phyloP scores from a whole-genome alignment of 306 rosid genomes.

The Potentilla sterilis region DNA sequence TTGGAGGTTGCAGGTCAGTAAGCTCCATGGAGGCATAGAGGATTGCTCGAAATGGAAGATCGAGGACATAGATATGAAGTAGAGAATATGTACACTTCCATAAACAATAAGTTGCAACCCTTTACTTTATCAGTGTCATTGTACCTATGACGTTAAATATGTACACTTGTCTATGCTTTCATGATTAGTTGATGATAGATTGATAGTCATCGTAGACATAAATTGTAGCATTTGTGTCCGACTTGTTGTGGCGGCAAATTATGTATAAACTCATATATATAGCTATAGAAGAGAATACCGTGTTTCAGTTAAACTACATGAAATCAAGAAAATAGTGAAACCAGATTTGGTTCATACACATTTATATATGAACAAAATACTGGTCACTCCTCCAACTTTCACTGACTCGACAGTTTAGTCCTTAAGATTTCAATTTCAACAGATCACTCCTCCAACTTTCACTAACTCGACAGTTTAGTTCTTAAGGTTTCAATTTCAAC shows the following conservation, averaged over 20 bases:
- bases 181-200: not conserved
- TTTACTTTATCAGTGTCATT: not conserved
- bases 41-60: not conserved
- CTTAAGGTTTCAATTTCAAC: too few relatives aligned
- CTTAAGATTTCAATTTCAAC: too few relatives aligned
- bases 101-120: not conserved
- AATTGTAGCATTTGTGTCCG: not conserved
- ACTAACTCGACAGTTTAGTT: too few relatives aligned
- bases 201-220: not conserved
- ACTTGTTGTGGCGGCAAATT: not conserved
- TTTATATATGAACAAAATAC: too few relatives aligned
- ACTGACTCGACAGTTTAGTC: too few relatives aligned
- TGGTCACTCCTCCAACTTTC: too few relatives aligned
- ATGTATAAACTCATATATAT: not conserved
- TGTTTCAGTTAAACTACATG: too few relatives aligned
- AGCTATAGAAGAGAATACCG: not conserved
- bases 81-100: not conserved
- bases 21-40: not conserved
- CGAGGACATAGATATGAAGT: not conserved
- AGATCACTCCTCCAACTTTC: too few relatives aligned
- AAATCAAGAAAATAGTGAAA: too few relatives aligned
- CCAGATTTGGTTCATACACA: too few relatives aligned
- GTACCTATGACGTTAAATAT: not conserved
- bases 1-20: slow-evolving; percentile 67
- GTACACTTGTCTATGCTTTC: not conserved